Base-by-base conservation (phyloP, 2,329 filamentous ascomycete species). In the Exophiala sp. region DNA sequence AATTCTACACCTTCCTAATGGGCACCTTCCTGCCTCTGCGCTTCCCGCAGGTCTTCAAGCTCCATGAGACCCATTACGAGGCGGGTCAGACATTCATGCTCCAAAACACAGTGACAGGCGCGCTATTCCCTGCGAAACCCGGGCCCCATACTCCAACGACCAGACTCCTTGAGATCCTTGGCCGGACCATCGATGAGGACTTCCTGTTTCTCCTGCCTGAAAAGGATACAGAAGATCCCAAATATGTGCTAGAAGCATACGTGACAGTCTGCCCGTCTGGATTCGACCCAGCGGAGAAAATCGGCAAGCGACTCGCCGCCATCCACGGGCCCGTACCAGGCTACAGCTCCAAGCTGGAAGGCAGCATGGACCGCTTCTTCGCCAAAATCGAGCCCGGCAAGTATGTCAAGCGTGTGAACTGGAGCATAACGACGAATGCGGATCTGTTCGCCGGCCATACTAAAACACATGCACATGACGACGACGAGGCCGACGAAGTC, bases 331-430 rank as follows among this genome's bases (percentile, higher is more conserved):
- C 82, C 0, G 81, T 86, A 0, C 83, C 83, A 0, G 74, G 76
- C 5, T 86, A 86, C 63, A 68, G 64, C 32, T 66, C 72, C 42
- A 85, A 83, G 62, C 62, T 86, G 0, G 78, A 80, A 61, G 75
- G 71, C 46, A 78, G 73, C 47, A 86, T 86, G 83, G 82, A 86
- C 63, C 70, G 79, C 1, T 85, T 81, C 68, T 85, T 86, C 64
- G 73, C 77, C 1, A 66, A 67, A 10, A 45, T 86, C 0, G 75
- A 79, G 9, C 71, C 75, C 0, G 82, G 82, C 1, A 77, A 72
- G 57, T 72, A 78, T 10, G 80, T 86, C 1, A 76, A 76, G 64
- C 69, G 84, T 5, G 69, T 70, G 1, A 87, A 86, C 64, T 75
- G 73, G 74, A 68, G 65, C 52, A 56, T 76, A 35, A 72, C 70